Evolutionary conservation across 306 rosid genomes (phyloP), one percentile per base, ranked within the genome.

Genomic region (Medicago lupulina): DNA sequence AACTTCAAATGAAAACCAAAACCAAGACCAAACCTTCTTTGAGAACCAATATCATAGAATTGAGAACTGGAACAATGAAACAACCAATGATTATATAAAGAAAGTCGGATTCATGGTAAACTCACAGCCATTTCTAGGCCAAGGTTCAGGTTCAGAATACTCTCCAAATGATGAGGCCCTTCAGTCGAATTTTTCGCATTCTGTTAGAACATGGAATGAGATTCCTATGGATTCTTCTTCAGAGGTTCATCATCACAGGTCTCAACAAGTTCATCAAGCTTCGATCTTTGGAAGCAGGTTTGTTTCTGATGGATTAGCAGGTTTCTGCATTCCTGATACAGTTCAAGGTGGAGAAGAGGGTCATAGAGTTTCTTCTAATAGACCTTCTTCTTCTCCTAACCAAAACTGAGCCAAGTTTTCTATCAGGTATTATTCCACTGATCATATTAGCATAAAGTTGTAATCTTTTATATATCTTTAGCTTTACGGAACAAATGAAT

Each of bases 101-200:
- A 76, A 84, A 49, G 70, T 80, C 14, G 89, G 86, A 36, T 71
- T 84, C 74, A 76, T 84, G 38, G 79, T 83, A 41, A 83, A 81
- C 83, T 41, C 91, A 28, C 71, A 40, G 12, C 77, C 82, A 39
- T 74, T 80, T 82, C 70, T 88, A 12, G 86, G 89, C 41, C 88
- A 80, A 69, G 76, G 80, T 76, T 64, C 25, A 19, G 68, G 77
- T 76, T 72, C 88, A 40, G 71, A 78, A 19, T 80, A 85, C 80
- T 46, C 86, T 50, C 84, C 82, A 64, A 88, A 89, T 84, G 96
- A 89, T 84, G 96, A 80, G 76, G 77, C 92, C 86, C 91, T 90
- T 84, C 91, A 90, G 87, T 89, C 93, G 76, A 88, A 86, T 80
- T 85, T 83, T 69, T 39, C 91, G 11, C 87, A 84, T 2, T 83